phyloP scores from a whole-genome alignment of 163 green algal species.

The Volvox carteri region DNA sequence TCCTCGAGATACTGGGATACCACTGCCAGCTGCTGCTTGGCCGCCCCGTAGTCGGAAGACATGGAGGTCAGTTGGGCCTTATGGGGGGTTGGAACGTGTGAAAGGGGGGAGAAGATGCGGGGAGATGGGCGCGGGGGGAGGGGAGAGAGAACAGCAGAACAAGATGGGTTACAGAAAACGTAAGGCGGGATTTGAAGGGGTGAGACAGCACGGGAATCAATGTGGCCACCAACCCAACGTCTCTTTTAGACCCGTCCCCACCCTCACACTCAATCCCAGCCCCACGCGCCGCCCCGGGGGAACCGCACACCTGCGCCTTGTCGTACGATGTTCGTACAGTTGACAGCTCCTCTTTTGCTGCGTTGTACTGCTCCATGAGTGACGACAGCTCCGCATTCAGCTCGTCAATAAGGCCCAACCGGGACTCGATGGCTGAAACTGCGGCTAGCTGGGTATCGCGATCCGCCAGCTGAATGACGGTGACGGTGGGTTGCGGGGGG shows the following conservation, averaged over 20 bases:
- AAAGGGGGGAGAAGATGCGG: background rate
- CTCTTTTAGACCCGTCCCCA: too few species aligned
- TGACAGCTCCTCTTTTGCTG: background rate
- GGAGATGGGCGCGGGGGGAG: too few species aligned
- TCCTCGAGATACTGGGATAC: background rate
- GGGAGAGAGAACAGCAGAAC: too few species aligned
- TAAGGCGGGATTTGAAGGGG: too few species aligned
- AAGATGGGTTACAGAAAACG: too few species aligned
- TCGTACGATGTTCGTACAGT: background rate
- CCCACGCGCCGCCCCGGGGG: too few species aligned
- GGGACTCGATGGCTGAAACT: background rate
- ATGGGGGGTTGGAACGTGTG: too few species aligned
- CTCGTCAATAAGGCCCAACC: conserved; percentile 39
- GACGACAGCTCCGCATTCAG: conserved; percentile 39
- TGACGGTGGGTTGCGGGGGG: background rate
- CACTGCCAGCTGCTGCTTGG: background rate
- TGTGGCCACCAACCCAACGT: too few species aligned
- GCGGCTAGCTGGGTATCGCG: conserved; percentile 6
- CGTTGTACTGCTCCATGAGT: conserved; percentile 44
- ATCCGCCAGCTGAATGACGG: background rate
- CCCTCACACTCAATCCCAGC: too few species aligned
- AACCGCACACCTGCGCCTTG: background rate
- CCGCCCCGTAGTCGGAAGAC: background rate
- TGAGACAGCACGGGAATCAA: too few species aligned
- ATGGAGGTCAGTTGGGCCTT: background rate